Conservation (phyloP, 2,329 filamentous ascomycete genomes). For the Emmonsiellopsis sp. region DNA sequence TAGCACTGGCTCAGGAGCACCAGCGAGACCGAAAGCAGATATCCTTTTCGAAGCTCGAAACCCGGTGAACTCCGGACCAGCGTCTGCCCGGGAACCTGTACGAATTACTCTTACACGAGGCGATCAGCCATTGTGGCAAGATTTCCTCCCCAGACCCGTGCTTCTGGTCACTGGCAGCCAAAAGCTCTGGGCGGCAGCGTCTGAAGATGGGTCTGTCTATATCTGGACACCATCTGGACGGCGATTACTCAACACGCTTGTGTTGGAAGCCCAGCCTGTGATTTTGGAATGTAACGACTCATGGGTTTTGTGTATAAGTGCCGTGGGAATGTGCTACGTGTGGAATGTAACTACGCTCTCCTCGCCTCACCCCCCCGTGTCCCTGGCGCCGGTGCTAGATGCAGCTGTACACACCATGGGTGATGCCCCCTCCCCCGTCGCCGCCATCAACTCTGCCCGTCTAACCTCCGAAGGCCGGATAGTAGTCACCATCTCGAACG, state of each 20-base stretch:
- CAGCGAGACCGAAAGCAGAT: conserved; percentile 53
- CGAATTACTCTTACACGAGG: conserved; percentile 74
- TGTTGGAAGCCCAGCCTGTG: conserved; percentile 86
- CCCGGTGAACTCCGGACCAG: conserved; percentile 54
- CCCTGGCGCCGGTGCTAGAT: conserved; percentile 79
- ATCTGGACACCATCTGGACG: conserved; percentile 89
- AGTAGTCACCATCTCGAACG: conserved; percentile 85
- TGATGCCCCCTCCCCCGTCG: conserved; percentile 67
- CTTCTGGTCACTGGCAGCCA: conserved; percentile 86
- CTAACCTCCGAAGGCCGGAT: conserved; percentile 81
- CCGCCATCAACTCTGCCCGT: conserved; percentile 81
- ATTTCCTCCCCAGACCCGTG: conserved; percentile 78
- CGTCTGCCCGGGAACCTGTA: conserved; percentile 67
- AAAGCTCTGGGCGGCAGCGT: conserved; percentile 85
- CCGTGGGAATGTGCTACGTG: conserved; percentile 80
- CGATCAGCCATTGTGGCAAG: conserved; percentile 80
- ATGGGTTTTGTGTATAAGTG: conserved; percentile 84
- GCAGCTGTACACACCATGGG: conserved; percentile 72
- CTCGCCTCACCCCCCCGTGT: conserved; percentile 81
- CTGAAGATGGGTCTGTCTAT: conserved; percentile 84
- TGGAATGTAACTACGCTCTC: conserved; percentile 83
- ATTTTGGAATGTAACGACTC: conserved; percentile 84
- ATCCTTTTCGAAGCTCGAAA: conserved; percentile 84
- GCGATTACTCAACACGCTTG: conserved; percentile 71
- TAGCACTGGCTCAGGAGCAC: conserved; percentile 22